Evolutionary conservation across 345 rosid genomes (phyloP).

Genomic region (Gossypium bickii): DNA sequence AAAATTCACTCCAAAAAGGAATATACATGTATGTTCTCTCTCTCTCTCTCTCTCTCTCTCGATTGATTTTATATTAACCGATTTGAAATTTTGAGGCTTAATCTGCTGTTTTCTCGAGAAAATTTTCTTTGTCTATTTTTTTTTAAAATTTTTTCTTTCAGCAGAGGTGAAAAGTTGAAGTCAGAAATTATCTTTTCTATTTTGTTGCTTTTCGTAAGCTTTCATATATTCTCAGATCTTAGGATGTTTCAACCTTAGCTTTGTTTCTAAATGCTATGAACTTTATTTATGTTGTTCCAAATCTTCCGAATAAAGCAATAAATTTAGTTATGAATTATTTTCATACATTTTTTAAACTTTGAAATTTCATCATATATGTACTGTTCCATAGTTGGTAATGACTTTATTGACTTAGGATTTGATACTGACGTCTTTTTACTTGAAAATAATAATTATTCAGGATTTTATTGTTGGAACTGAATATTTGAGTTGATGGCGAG

Average conservation of each 20-base stretch:
- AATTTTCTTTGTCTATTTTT: background rate
- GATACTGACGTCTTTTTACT: background rate
- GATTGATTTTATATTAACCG: background rate
- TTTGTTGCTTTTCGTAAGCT: background rate
- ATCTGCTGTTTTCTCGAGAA: background rate
- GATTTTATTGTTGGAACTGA: slow-evolving; percentile 17
- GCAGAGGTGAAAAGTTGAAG: background rate
- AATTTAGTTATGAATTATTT: background rate
- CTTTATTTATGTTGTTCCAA: background rate
- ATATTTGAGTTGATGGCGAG: slow-evolving; percentile 46
- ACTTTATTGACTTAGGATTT: background rate
- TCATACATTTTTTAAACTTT: background rate
- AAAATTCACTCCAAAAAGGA: background rate
- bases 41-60: background rate
- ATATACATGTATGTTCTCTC: background rate
- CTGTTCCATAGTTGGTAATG: background rate
- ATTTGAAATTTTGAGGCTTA: background rate
- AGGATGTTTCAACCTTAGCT: background rate
- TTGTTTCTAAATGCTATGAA: background rate
- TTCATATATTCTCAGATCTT: background rate
- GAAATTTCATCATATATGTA: background rate
- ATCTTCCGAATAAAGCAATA: background rate
- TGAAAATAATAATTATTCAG: background rate
- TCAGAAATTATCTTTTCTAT: background rate
- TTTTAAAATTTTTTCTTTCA: background rate